Conservation (phyloP, 768 basidiomycete species). For the Podaxis mareebaensis region DNA sequence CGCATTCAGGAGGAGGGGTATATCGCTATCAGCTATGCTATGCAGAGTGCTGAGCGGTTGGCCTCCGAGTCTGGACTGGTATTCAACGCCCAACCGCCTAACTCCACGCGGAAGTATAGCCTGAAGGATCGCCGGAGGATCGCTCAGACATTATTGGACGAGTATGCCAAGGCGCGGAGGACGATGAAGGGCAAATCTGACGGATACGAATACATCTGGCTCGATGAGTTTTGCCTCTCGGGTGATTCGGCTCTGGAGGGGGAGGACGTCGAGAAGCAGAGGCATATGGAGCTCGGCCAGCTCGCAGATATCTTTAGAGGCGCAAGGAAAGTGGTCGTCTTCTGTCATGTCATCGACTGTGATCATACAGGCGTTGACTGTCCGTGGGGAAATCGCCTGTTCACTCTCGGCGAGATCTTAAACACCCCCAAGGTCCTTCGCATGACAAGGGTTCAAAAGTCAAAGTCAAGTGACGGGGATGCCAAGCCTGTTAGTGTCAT, state of each 20-base stretch:
- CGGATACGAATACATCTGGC: constrained; percentile 6
- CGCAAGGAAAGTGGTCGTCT: not conserved
- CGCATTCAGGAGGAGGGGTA: not conserved
- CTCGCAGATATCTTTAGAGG: constrained; percentile 10
- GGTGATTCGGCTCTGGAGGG: not conserved
- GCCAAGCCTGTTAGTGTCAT: not conserved
- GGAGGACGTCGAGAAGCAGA: not conserved
- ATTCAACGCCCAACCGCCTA: not conserved
- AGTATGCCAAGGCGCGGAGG: constrained; percentile 4
- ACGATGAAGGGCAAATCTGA: not conserved
- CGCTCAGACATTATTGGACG: not conserved
- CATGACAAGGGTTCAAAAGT: not conserved
- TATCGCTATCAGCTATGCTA: constrained; percentile 6
- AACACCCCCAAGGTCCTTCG: not conserved
- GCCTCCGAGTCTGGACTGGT: not conserved
- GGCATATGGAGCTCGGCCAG: not conserved
- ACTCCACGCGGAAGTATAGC: not conserved
- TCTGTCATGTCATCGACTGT: not conserved
- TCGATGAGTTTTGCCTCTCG: too few relatives aligned
- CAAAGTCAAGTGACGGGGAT: not conserved
- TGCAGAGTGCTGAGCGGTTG: not conserved
- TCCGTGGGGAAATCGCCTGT: constrained; percentile 6
- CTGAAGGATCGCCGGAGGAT: not conserved
- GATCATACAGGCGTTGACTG: constrained; percentile 3
- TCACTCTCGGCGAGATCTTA: constrained; percentile 4